Evolutionary conservation across 169 alveolate genomes (phyloP), one percentile per base, ranked within the genome.

Genomic region (Eimeria necatrix): DNA sequence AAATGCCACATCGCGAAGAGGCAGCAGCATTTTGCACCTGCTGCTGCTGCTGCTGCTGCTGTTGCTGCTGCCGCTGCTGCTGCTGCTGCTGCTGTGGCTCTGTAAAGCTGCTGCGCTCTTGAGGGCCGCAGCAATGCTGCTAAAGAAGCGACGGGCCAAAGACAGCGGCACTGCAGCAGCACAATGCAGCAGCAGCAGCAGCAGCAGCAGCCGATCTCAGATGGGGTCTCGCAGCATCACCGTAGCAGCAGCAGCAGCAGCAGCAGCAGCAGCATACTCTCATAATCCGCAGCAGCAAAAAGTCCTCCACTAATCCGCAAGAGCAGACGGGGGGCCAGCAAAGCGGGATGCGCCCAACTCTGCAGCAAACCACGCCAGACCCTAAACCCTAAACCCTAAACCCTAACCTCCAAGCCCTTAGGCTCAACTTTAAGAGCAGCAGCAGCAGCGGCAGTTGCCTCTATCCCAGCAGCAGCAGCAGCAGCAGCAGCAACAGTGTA

Each of bases 191-290:
- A 64, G 46, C 76, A 64, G 46, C 76, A 64, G 46, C 76, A n/a
- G n/a, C n/a, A n/a, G n/a, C n/a, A n/a, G n/a, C n/a, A n/a, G n/a
- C n/a, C n/a, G n/a, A 18, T n/a, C 3, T n/a, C 26, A 9, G n/a
- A 9, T 18, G 9, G 22, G 74, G 74, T 9, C 74, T 6, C 6
- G 74, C 74, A 6, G 78, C 5, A 18, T 68, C 41, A n/a, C n/a
- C n/a, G n/a, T 3, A 76, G 87, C 87, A 76, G 87, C 87, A 48
- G 64, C 87, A 18, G 64, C 46, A 49, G 12, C 64, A 76, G 87
- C 61, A 76, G 87, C 87, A 76, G 49, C 64, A 76, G 87, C 87
- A 76, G 87, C 87, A 49, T n/a, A 76, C 87, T 46, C 20, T 76
- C 87, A 49, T 76, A 76, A 18, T 56, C 46, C 46, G 7, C 48